Evolutionary conservation across 306 rosid species (phyloP).

Genomic region (Vicia sativa): DNA sequence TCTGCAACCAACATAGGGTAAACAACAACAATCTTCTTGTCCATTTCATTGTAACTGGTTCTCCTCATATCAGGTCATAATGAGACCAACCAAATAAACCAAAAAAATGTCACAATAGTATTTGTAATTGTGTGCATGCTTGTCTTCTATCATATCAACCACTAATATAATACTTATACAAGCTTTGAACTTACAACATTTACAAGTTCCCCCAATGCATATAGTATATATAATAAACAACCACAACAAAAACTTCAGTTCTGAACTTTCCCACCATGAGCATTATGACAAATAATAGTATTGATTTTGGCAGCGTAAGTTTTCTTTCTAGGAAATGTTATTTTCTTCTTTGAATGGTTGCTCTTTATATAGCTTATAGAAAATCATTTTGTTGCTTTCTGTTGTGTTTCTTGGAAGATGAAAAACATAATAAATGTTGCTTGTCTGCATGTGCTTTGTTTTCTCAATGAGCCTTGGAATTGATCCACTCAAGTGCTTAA

Average conservation of each 20-base stretch:
- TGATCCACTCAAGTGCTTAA: too few relatives aligned
- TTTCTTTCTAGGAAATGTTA: too few relatives aligned
- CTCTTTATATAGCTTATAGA: too few relatives aligned
- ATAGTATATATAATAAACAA: conserved; percentile 11
- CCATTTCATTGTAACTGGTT: too few relatives aligned
- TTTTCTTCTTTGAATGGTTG: too few relatives aligned
- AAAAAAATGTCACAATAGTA: conserved; percentile 18
- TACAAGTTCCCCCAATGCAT: conserved; percentile 35
- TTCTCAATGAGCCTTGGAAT: too few relatives aligned
- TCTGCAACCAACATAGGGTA: neutral
- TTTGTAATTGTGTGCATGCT: conserved; percentile 9
- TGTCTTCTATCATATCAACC: neutral
- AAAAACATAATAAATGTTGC: too few relatives aligned
- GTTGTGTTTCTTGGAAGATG: too few relatives aligned
- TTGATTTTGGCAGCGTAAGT: too few relatives aligned
- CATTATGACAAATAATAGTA: too few relatives aligned
- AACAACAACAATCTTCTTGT: neutral
- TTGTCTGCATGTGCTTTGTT: too few relatives aligned
- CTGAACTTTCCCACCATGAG: conserved; percentile 21
- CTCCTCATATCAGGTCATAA: neutral
- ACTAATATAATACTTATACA: conserved; percentile 28
- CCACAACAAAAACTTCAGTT: conserved; percentile 10
- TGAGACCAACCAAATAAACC: neutral
- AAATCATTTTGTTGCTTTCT: too few relatives aligned
- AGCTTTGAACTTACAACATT: conserved; percentile 37